Conservation (phyloP, 768 basidiomycete species). For the Lanmaoa rubissima region DNA sequence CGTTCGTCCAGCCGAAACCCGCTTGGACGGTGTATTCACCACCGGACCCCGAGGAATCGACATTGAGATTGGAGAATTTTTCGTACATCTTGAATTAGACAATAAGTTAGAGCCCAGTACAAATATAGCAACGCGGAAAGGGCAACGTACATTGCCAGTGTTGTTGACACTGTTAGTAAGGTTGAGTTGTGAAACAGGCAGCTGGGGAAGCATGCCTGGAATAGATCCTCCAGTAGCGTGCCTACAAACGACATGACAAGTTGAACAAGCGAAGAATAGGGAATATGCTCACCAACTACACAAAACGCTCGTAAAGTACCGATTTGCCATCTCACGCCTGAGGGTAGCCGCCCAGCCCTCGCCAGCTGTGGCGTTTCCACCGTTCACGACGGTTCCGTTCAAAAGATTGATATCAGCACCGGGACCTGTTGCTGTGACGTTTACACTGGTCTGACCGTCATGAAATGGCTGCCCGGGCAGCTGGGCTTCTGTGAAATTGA, state of each 20-base stretch:
- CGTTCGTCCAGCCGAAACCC: conserved; percentile 91
- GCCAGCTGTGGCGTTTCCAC: conserved; percentile 56
- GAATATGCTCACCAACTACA: conserved; percentile 73
- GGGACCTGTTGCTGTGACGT: conserved; percentile 51
- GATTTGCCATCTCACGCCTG: conserved; percentile 74
- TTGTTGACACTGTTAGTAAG: conserved; percentile 63
- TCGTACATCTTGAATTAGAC: conserved; percentile 68
- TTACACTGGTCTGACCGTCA: conserved; percentile 34
- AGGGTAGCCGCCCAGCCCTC: conserved; percentile 69
- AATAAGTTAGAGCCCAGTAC: neutral
- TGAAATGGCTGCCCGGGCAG: conserved; percentile 67
- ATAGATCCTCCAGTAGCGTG: conserved; percentile 88
- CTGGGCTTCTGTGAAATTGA: conserved; percentile 67
- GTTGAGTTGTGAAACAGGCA: conserved; percentile 69
- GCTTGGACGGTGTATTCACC: conserved; percentile 90
- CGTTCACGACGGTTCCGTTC: conserved; percentile 59
- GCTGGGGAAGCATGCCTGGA: conserved; percentile 59
- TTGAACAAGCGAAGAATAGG: neutral
- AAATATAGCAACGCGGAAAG: too few relatives aligned
- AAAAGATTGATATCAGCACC: conserved; percentile 59
- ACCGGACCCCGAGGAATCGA: conserved; percentile 75
- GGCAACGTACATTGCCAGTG: conserved; percentile 66
- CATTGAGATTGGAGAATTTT: conserved; percentile 77
- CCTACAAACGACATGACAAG: conserved; percentile 39
- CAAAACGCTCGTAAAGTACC: conserved; percentile 78